These are phyloP conservation scores for Rhizopus microsporus DNA, from an alignment of 371 early-diverging fungal species.

Conservation along the genomic window DNA sequence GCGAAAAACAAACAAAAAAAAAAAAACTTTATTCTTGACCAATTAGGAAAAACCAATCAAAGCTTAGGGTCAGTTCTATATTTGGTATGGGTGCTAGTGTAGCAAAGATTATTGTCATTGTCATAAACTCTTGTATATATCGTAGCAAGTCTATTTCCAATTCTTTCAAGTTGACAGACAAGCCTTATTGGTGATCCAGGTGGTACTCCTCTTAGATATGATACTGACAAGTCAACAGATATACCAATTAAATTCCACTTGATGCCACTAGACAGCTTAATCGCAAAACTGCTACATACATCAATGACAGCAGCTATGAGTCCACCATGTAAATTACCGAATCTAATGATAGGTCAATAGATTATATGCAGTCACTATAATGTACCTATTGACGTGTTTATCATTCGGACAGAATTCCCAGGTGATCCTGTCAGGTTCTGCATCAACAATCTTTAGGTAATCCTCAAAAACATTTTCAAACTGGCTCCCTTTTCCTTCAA, in stretches of 20 bases:
- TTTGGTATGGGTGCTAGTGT: constrained; percentile 26
- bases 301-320: constrained; percentile 50
- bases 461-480: constrained; percentile 12
- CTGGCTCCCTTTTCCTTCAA: background rate
- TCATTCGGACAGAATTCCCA: constrained; percentile 41
- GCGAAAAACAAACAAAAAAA: background rate
- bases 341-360: background rate
- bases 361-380: background rate
- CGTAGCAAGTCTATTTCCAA: constrained; percentile 38
- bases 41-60: background rate
- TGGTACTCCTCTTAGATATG: constrained; percentile 35
- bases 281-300: constrained; percentile 46
- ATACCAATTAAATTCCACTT: constrained; percentile 37
- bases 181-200: constrained; percentile 31
- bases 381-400: constrained; percentile 38
- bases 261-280: constrained; percentile 25
- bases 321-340: constrained; percentile 48
- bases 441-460: constrained; percentile 12
- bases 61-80: background rate
- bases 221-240: constrained; percentile 39
- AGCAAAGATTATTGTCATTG: constrained; percentile 31
- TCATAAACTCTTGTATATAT: constrained; percentile 42
- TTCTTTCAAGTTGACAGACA: constrained; percentile 40
- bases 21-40: background rate
- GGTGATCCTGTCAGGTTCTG: constrained; percentile 25